Conservation (phyloP, 163 green algal genomes). For the Volvox carteri region DNA sequence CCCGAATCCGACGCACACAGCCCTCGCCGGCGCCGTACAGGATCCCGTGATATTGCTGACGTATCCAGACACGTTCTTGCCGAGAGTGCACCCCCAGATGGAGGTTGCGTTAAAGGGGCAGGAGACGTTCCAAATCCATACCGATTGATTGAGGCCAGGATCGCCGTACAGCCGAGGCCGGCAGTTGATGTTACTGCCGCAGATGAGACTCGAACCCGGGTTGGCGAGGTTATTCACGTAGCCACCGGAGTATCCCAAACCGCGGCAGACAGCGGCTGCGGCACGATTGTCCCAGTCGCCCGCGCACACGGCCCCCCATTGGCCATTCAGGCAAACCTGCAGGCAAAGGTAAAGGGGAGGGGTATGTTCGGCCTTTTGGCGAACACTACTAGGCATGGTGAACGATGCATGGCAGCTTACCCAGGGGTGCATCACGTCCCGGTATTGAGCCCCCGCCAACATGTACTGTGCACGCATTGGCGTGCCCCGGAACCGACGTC, state of each 20-base stretch:
- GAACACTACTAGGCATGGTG: no score
- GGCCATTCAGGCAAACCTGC: constrained; percentile 40
- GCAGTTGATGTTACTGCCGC: neutral
- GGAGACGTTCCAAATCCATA: neutral
- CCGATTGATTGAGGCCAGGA: neutral
- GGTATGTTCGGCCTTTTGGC: no score
- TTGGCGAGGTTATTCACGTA: constrained; percentile 23
- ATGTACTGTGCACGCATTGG: no score
- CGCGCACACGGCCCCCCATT: constrained; percentile 10
- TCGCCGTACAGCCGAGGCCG: neutral
- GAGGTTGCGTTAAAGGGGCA: neutral
- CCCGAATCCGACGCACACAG: neutral
- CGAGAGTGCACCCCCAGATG: neutral
- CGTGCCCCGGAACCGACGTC: no score
- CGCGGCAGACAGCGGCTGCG: neutral
- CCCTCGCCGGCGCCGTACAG: neutral
- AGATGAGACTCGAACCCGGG: neutral
- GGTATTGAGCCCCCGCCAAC: no score
- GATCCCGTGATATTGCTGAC: neutral
- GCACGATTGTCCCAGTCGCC: neutral
- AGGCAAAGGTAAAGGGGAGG: no score
- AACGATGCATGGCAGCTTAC: no score
- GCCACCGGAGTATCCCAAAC: constrained; percentile 20
- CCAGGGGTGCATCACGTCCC: no score
- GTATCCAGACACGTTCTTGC: neutral